These are phyloP conservation scores for Dryadomyces quercus-mongolicae DNA, from an alignment of 2,329 filamentous ascomycete genomes.

Conservation along the genomic window DNA sequence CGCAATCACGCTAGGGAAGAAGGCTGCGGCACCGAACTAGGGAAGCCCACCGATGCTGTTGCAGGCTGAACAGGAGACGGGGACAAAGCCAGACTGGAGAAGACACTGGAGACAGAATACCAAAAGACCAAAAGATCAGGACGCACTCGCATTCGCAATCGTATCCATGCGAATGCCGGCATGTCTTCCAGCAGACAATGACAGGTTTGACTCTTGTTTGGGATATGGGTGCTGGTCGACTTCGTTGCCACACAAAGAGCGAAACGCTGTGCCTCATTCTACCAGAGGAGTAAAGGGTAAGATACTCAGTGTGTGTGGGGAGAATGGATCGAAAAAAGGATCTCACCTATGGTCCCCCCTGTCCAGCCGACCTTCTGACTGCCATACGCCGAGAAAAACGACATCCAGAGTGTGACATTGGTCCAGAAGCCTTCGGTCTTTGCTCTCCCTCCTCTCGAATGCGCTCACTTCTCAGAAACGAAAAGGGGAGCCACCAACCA, in stretches of 20 bases:
- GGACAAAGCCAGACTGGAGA: too few relatives aligned
- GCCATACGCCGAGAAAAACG: too few relatives aligned
- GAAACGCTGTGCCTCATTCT: not conserved
- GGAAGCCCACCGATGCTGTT: not conserved
- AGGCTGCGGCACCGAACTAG: not conserved
- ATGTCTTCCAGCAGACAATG: too few relatives aligned
- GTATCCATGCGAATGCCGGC: too few relatives aligned
- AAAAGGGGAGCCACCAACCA: not conserved
- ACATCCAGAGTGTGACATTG: not conserved
- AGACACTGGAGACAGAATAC: too few relatives aligned
- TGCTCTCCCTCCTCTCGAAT: not conserved
- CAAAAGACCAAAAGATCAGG: too few relatives aligned
- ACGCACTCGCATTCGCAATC: too few relatives aligned
- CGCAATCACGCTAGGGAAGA: not conserved
- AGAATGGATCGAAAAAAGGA: not conserved
- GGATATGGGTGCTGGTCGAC: constrained; percentile 14
- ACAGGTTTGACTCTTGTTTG: constrained; percentile 36
- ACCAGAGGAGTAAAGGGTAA: not conserved
- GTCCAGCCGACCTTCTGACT: not conserved
- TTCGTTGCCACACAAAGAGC: too few relatives aligned
- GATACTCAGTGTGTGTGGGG: not conserved
- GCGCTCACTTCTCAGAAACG: not conserved
- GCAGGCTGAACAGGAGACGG: too few relatives aligned
- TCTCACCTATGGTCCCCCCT: constrained; percentile 5
- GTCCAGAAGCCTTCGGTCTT: not conserved